phyloP scores from a whole-genome alignment of 2,329 filamentous ascomycete species.

The Fusarium equiseti region DNA sequence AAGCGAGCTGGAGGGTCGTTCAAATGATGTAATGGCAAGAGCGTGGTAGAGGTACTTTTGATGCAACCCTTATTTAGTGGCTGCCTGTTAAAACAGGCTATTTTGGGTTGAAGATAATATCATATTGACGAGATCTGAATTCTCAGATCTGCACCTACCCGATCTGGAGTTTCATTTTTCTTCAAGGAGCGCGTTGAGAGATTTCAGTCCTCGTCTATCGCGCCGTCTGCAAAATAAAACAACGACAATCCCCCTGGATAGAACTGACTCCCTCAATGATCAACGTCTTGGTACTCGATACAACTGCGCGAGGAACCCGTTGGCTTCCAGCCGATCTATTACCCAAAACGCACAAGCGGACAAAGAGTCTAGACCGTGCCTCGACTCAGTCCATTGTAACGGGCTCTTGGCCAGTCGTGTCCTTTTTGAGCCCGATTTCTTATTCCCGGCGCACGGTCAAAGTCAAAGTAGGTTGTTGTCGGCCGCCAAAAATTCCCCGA shows the following conservation, averaged over 20 bases:
- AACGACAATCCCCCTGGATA: background rate
- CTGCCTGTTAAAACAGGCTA: background rate
- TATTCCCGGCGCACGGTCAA: slow-evolving; percentile 36
- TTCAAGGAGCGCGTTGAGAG: background rate
- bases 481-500: slow-evolving; percentile 21
- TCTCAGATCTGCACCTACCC: background rate
- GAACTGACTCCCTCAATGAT: slow-evolving; percentile 11
- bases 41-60: slow-evolving; percentile 15
- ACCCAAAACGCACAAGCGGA: slow-evolving; percentile 19
- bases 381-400: slow-evolving; percentile 25
- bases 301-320: slow-evolving; percentile 14
- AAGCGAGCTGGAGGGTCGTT: slow-evolving; percentile 33
- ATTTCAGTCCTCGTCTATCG: too few relatives aligned
- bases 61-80: slow-evolving; percentile 1
- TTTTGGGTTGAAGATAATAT: background rate
- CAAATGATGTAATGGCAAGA: slow-evolving; percentile 48
- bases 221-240: background rate
- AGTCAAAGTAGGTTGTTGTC: slow-evolving; percentile 7
- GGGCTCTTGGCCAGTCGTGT: slow-evolving; percentile 2
- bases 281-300: slow-evolving; percentile 20
- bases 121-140: background rate
- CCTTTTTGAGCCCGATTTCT: slow-evolving; percentile 13
- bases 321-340: slow-evolving; percentile 32
- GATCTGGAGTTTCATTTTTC: background rate
- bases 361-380: slow-evolving; percentile 32